These are phyloP conservation scores for Leccinum pellstonianum DNA, from an alignment of 768 basidiomycete genomes.

Conservation along the genomic window DNA sequence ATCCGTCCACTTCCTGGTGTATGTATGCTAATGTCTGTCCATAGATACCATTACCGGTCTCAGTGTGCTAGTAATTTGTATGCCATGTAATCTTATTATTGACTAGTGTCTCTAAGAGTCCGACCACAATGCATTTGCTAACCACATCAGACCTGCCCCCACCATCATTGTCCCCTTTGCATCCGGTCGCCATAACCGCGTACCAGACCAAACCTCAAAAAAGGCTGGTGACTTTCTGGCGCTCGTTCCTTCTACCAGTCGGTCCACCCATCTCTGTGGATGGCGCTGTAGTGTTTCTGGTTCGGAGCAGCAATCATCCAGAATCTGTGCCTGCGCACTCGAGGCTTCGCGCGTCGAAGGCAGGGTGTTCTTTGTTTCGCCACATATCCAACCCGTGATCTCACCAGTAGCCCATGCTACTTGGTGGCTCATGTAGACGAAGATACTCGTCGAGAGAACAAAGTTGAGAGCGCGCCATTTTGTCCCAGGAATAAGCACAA, in stretches of 20 bases:
- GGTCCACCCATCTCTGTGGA: constrained; percentile 49
- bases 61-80: neutral
- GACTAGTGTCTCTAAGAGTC: constrained; percentile 20
- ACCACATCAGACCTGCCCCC: constrained; percentile 55
- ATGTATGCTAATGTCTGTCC: constrained; percentile 17
- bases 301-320: constrained; percentile 18
- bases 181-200: constrained; percentile 37
- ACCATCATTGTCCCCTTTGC: constrained; percentile 42
- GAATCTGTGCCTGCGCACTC: neutral
- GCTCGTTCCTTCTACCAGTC: constrained; percentile 39
- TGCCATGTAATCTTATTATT: constrained; percentile 1
- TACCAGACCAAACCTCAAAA: constrained; percentile 32
- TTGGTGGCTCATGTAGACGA: constrained; percentile 77
- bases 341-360: constrained; percentile 18
- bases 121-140: constrained; percentile 61
- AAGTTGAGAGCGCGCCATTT: constrained; percentile 77
- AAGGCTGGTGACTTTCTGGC: constrained; percentile 20
- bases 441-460: constrained; percentile 69
- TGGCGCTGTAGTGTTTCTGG: constrained; percentile 41
- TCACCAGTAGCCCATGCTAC: constrained; percentile 74
- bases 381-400: constrained; percentile 61
- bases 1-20: neutral
- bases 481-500: constrained; percentile 75
- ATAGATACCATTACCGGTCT: constrained; percentile 5
- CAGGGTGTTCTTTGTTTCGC: constrained; percentile 27